Conservation (phyloP, 2,329 filamentous ascomycete species). For the Trichoderma harzianum region DNA sequence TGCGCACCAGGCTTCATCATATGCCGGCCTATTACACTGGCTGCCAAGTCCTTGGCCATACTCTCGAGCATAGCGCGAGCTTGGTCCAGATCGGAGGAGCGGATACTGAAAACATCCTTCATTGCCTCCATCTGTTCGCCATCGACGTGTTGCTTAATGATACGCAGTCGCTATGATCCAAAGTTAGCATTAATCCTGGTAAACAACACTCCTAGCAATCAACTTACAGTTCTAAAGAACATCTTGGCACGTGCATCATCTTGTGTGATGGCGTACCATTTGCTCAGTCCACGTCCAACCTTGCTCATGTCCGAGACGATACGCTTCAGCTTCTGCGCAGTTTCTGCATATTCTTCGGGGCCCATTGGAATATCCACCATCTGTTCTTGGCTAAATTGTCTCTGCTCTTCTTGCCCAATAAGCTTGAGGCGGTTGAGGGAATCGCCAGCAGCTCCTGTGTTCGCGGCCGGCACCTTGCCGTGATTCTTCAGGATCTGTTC, state of each 20-base stretch:
- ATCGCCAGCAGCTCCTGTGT: constrained; percentile 7
- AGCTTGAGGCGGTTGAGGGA: constrained; percentile 32
- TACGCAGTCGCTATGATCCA: constrained; percentile 46
- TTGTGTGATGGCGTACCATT: constrained; percentile 47
- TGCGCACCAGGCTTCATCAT: constrained; percentile 27
- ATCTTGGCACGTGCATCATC: constrained; percentile 49
- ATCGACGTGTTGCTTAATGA: constrained; percentile 53
- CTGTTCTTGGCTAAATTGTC: constrained; percentile 37
- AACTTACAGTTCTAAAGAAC: constrained; percentile 53
- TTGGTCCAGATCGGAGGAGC: constrained; percentile 49
- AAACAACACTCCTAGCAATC: too few species aligned
- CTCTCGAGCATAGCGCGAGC: constrained; percentile 46
- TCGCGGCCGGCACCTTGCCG: constrained; percentile 20
- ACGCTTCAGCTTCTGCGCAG: constrained; percentile 41
- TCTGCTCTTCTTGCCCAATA: constrained; percentile 41
- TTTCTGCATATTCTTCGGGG: constrained; percentile 43
- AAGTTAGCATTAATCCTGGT: constrained; percentile 31
- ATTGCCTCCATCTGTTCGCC: constrained; percentile 44
- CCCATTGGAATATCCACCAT: constrained; percentile 47
- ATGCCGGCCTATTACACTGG: constrained; percentile 29
- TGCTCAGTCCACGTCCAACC: constrained; percentile 42
- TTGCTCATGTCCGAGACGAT: constrained; percentile 43
- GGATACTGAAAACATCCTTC: constrained; percentile 51
- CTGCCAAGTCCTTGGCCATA: constrained; percentile 49
- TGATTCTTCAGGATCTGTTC: constrained; percentile 37